Evolutionary conservation across 306 rosid genomes (phyloP), one percentile per base, ranked within the genome.

Genomic region (Datisca glomerata): DNA sequence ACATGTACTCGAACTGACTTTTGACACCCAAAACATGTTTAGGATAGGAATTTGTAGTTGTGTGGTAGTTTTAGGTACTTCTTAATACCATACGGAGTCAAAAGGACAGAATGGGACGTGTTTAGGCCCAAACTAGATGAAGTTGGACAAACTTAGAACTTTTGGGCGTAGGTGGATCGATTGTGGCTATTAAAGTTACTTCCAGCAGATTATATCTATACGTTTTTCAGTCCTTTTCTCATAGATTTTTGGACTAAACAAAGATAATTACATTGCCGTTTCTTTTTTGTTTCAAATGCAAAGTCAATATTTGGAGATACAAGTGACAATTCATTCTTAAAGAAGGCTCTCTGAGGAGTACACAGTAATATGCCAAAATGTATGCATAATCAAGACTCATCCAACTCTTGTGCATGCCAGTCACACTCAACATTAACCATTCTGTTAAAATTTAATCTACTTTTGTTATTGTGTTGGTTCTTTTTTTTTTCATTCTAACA

Each of bases 71-170:
- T 29, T 82, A 79, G 63, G 76, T 93, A 24, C 24, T 87, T 68
- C 93, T 82, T 51, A n/a, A n/a, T n/a, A n/a, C n/a, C n/a, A n/a
- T n/a, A n/a, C n/a, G n/a, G n/a, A n/a, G n/a, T n/a, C n/a, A n/a
- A n/a, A n/a, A n/a, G n/a, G n/a, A n/a, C n/a, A n/a, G n/a, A n/a
- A n/a, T n/a, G n/a, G n/a, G n/a, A n/a, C n/a, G n/a, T n/a, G n/a
- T n/a, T n/a, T n/a, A n/a, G n/a, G n/a, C n/a, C n/a, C n/a, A n/a
- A n/a, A n/a, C n/a, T n/a, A n/a, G n/a, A n/a, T n/a, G n/a, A n/a
- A n/a, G n/a, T n/a, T n/a, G n/a, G n/a, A n/a, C 82, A 74, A 68
- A 8, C 89, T 87, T 51, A 93, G 82, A 71, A 80, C 96, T 37
- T 82, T 82, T 62, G 96, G 96, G 93, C 82, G 49, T 94, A 82